Evolutionary conservation across 2,329 filamentous ascomycete species (phyloP).

Genomic region (Fusarium nodosum): DNA sequence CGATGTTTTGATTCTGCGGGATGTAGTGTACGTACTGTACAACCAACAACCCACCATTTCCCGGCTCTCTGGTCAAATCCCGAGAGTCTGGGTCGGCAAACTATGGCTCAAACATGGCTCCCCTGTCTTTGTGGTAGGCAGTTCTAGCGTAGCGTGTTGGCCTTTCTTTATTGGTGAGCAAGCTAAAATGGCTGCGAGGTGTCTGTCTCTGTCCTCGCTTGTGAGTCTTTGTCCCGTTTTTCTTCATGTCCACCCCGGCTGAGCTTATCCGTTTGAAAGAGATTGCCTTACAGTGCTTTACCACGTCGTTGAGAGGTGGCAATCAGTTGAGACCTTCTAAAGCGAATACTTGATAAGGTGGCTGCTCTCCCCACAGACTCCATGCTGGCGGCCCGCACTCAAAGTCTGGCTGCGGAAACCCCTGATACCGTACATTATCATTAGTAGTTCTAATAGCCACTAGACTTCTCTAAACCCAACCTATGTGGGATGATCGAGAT

Average conservation of each 20-base stretch:
- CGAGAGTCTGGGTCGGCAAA: slow-evolving; percentile 55
- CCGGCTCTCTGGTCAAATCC: slow-evolving; percentile 53
- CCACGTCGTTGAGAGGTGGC: slow-evolving; percentile 24
- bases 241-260: slow-evolving; percentile 30
- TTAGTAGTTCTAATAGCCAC: slow-evolving; percentile 12
- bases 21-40: slow-evolving; percentile 18
- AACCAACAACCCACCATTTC: slow-evolving; percentile 41
- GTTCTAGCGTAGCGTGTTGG: slow-evolving; percentile 28
- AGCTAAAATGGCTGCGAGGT: not conserved
- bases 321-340: slow-evolving; percentile 34
- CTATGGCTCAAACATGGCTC: slow-evolving; percentile 51
- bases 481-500: slow-evolving; percentile 28
- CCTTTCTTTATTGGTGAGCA: slow-evolving; percentile 8
- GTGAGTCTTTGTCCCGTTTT: slow-evolving; percentile 3
- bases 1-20: slow-evolving; percentile 1
- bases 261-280: slow-evolving; percentile 25
- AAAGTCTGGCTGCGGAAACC: slow-evolving; percentile 41
- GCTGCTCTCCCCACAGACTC: slow-evolving; percentile 40
- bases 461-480: slow-evolving; percentile 20
- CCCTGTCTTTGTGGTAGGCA: slow-evolving; percentile 46
- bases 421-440: slow-evolving; percentile 24
- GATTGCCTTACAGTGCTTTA: slow-evolving; percentile 19
- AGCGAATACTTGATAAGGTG: slow-evolving; percentile 36
- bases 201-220: slow-evolving; percentile 8
- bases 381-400: slow-evolving; percentile 46